Base-by-base conservation (phyloP, 225 moss, liverwort and hornwort genomes). In the Rhytidiadelphus loreus region DNA sequence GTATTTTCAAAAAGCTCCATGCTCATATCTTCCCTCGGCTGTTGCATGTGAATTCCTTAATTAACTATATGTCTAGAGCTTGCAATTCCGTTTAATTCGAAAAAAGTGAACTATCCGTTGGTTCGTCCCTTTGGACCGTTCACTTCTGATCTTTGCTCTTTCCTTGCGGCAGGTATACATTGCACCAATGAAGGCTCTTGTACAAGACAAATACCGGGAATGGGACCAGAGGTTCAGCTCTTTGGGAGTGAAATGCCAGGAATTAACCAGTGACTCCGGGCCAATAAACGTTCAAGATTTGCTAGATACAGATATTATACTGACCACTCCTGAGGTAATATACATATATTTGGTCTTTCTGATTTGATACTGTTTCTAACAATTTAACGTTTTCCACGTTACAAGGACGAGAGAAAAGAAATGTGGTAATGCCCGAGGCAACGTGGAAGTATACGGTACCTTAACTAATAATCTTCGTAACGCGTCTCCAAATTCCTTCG, bases 181-280 rank as follows among this genome's bases (percentile, higher is more conserved):
- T 81, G 99, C 96, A 70, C 99, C 97, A 74, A 95, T 94, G 93
- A 99, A 99, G 88, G 99, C 99, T 80, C 94, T 99, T 73, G 96
- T 99, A 32, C 99, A 99, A 90, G 99, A 99, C 84, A 96, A 95
- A 89, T 89, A 91, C 81, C 94, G 96, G 82, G 95, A 96, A 87
- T 99, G 99, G 99, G 91, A 92, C n/a, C 93, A 95, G 71, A 96
- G 89, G 90, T 97, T 99, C 86, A 92, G 95, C 86, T 84, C 87
- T 84, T 91, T 97, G 80, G 97, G 99, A 82, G 86, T 99, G 80
- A 95, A 91, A 83, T 99, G 99, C 90, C 95, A 93, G 90, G 96
- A 99, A 89, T 87, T 99, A 85, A 99, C 97, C 30, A 93, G 97
- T 50, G 99, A 99, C 90, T 97, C 94, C 66, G 94, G 95, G 84